Conservation (phyloP, 1,139 yeast species). For the Scheffersomyces insectosa region DNA sequence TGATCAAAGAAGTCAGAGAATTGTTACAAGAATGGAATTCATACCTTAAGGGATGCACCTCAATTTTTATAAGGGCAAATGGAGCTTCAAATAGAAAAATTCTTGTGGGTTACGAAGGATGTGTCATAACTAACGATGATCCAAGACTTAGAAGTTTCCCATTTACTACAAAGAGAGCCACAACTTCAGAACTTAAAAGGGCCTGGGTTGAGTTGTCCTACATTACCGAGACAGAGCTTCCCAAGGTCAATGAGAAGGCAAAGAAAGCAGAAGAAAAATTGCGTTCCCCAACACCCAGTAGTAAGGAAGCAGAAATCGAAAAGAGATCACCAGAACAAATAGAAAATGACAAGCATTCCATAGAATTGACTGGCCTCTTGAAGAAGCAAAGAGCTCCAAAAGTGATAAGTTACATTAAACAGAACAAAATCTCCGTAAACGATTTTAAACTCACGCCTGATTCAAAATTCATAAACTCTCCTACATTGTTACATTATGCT, state of each 20-base stretch:
- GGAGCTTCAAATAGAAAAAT: constrained; percentile 69
- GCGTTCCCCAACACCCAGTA: constrained; percentile 15
- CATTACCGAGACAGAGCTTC: constrained; percentile 55
- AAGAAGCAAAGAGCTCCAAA: constrained; percentile 82
- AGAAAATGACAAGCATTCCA: constrained; percentile 41
- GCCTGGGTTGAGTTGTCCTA: constrained; percentile 83
- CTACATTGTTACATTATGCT: constrained; percentile 81
- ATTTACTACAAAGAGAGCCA: constrained; percentile 87
- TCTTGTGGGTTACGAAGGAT: constrained; percentile 65
- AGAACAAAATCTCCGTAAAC: constrained; percentile 53
- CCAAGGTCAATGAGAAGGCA: constrained; percentile 42
- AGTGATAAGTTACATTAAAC: constrained; percentile 59
- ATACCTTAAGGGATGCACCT: constrained; percentile 58
- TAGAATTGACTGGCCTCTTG: constrained; percentile 57
- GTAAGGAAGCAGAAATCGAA: constrained; percentile 21
- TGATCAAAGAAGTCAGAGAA: constrained; percentile 73
- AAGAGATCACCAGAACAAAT: constrained; percentile 34
- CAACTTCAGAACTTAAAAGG: constrained; percentile 73
- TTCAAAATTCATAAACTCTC: constrained; percentile 52
- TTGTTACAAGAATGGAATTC: constrained; percentile 65
- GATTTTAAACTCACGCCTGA: constrained; percentile 56
- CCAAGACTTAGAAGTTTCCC: constrained; percentile 70
- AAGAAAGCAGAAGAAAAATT: constrained; percentile 17
- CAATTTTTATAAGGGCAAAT: constrained; percentile 81
- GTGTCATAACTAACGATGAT: constrained; percentile 51